Evolutionary conservation across 495 filamentous ascomycete species (phyloP).

Genomic region (Penicillium egyptiacum): DNA sequence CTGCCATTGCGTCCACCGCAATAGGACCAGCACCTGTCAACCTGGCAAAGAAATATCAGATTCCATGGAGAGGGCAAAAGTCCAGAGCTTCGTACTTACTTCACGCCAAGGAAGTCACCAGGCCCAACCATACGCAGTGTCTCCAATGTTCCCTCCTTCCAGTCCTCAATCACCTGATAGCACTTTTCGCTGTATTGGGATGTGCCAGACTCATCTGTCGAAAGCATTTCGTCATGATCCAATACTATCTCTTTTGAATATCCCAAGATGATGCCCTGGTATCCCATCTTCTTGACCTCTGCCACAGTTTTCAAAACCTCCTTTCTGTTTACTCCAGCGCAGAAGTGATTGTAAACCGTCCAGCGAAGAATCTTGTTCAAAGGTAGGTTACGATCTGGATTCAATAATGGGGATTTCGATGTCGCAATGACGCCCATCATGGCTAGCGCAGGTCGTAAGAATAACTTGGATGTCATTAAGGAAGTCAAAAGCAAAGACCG

Average conservation of each 20-base stretch:
- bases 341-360: slow-evolving; percentile 84
- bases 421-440: slow-evolving; percentile 63
- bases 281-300: slow-evolving; percentile 64
- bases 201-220: slow-evolving; percentile 15
- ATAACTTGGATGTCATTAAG: slow-evolving; percentile 69
- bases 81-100: slow-evolving; percentile 42
- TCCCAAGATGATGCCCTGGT: slow-evolving; percentile 74
- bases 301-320: slow-evolving; percentile 64
- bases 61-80: background rate
- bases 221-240: slow-evolving; percentile 44
- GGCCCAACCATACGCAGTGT: slow-evolving; percentile 63
- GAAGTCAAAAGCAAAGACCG: slow-evolving; percentile 73
- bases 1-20: slow-evolving; percentile 32
- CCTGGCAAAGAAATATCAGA: slow-evolving; percentile 13
- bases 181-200: slow-evolving; percentile 23
- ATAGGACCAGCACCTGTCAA: slow-evolving; percentile 36
- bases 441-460: slow-evolving; percentile 63
- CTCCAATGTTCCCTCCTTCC: slow-evolving; percentile 67
- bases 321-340: slow-evolving; percentile 65
- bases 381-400: slow-evolving; percentile 58
- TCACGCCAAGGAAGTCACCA: slow-evolving; percentile 77
- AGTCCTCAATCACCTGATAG: slow-evolving; percentile 58
- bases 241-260: slow-evolving; percentile 76
- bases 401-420: slow-evolving; percentile 56
- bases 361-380: slow-evolving; percentile 63